Base-by-base conservation (phyloP, 257 asterid species). In the Ophiorrhiza pumila region DNA sequence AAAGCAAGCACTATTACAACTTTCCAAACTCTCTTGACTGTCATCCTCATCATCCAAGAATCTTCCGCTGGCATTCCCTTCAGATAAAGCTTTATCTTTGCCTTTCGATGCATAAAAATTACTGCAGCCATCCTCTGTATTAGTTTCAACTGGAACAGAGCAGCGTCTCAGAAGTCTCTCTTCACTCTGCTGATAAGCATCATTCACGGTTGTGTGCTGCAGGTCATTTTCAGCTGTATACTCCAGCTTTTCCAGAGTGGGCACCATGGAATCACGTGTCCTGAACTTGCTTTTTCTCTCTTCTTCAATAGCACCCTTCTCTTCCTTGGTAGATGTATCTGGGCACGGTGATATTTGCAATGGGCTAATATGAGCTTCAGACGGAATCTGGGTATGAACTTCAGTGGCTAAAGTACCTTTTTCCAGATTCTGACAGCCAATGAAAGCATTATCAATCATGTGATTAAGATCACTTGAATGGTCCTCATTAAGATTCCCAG, bases 1-100 rank as follows among this genome's bases (percentile, higher is more conserved):
- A 46, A 87, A 43, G 41, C 87, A 57, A 20, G 84, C 78, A 62
- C 92, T 83, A 67, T 79, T 89, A 82, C 97, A 87, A 77, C 98
- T 93, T 84, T 91, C 96, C 61, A 77, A 81, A 43, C 86, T 87
- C 76, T 77, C 85, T 25, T 80, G 78, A 73, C 88, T 83, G 45
- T 73, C 75, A 53, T 75, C 83, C 57, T 61, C 79, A 50, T 50
- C 74, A 35, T 72, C 66, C 3, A 79, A 69, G 39, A 58, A 67
- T 79, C 82, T 82, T 47, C 65, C 60, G 18, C 56, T 12, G 5
- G 13, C 49, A 70, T 82, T 82, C 7, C 85, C 85, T 8, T 82
- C 82, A 4, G 88, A 85, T 20, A 78, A 49, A 35, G 77, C 92
- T 84, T 77, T 86, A 71, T 23, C 84, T 78, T 85, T 87, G 58